Evolutionary conservation across 371 early-diverging fungal genomes (phyloP), one percentile per base, ranked within the genome.

Genomic region (Saksenaea oblongispora): DNA sequence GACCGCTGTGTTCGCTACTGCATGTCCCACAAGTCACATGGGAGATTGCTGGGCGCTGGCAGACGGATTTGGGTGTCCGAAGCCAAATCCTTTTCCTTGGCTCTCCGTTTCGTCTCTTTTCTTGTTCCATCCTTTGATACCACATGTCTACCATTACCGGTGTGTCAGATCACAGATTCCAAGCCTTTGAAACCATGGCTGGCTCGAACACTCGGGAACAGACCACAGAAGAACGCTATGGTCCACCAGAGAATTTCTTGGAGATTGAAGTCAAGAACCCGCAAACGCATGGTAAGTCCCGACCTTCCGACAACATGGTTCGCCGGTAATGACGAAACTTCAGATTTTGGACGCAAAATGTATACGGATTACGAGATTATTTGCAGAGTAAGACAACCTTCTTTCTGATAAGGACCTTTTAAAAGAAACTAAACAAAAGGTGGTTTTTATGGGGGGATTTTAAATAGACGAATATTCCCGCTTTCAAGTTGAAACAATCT

Each of bases 301-400:
- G 34, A 36, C 37, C 57, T 22, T 34, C 11, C 18, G 17, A 9
- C 39, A 28, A 53, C 26, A n/a, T 35, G 54, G 34, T 53, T 54
- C 55, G 36, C 37, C 42, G 53, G 22, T 14, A 14, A 54, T 37
- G 54, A 62, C 22, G 10, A 36, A 42, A 31, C 35, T 14, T 11
- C 36, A 89, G 89, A 90, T 36, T 84, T 85, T 61, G 93, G 92
- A 15, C 86, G 96, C 42, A 92, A 89, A 73, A 94, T 92, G 90
- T 96, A 86, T 74, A 95, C 96, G 35, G 97, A 97, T 74, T 98
- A 95, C 67, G 98, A 98, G 74, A 93, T 98, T 65, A 80, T 96
- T 60, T 95, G 94, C 76, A 86, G 89, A 74, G 94, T 94, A 85
- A 59, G 60, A 26, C 44, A 3, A 31, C 31, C 7, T 31, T 2